Evolutionary conservation across 179 eudicot species (phyloP), one percentile per base, ranked within the genome.

Genomic region (Drosera spatulata): DNA sequence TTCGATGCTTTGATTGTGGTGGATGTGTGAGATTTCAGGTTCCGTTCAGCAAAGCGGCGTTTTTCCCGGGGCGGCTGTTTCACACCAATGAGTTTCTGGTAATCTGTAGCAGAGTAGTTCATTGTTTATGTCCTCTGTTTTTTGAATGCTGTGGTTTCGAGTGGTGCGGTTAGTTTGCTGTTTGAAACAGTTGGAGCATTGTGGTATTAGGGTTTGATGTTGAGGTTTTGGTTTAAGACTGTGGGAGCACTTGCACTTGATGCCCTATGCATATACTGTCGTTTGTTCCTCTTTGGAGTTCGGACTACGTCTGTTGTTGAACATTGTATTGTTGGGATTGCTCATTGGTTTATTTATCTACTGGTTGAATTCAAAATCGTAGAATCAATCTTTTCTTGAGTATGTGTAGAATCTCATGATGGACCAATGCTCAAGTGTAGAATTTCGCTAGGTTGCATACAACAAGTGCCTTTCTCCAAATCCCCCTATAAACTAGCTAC

Each of bases 31-130:
- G 11, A 49, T 49, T 50, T 39, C 75, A 85, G 87, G 91, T 82
- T 68, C 88, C 97, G 0, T 93, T 86, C 68, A 97, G 99, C 14
- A 82, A 84, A 70, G 95, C 87, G 7, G 99, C 99, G 2, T 93
- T 93, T 61, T 89, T 93, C 58, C 97, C 95, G 3, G 99, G 99
- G 43, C 80, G 85, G 40, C 66, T 93, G 78, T 75, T 90, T 71
- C 97, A 86, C 67, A 86, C 99, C 57, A 93, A 93, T 65, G 95
- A 93, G 67, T 81, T 89, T 59, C 55, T 78, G 97, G 96, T 91
- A 82, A 78, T 62, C 66, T 12, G 4, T 37, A 48, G 22, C 33
- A 10, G 14, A 40, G 39, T 22, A 22, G 6, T 54, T n/a, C 8
- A 10, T 54, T 7, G 4, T 11, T 5, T 9, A 45, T 10, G 10